Percentiles rank a stretch among this genome's conserved stretches.
Conservation (phyloP, 176 grass and related monocot species). For the Hordeum marinum region DNA sequence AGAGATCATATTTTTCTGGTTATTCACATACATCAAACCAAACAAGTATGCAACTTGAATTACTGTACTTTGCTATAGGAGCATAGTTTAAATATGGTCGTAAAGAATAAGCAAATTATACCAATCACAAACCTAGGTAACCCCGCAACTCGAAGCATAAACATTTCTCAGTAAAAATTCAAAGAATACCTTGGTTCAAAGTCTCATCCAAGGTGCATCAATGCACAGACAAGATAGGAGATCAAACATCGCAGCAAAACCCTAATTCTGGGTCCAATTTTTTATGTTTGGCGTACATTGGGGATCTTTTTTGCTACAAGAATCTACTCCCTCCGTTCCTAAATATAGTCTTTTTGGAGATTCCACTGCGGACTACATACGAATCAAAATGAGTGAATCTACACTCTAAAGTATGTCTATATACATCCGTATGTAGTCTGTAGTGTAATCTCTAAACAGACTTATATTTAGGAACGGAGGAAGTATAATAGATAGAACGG, state of each 20-base stretch:
- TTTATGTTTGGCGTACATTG: background rate
- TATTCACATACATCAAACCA: background rate
- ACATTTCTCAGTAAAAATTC: background rate
- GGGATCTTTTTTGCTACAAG: background rate
- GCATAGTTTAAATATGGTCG: background rate
- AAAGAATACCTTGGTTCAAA: background rate
- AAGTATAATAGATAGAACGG: background rate
- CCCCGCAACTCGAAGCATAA: background rate
- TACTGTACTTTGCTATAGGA: background rate
- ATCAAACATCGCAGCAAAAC: background rate
- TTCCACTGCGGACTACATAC: too few relatives aligned
- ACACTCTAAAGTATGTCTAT: too few relatives aligned
- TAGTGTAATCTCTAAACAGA: too few relatives aligned
- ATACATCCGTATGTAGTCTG: too few relatives aligned
- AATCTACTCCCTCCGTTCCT: background rate
- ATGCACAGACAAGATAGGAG: background rate
- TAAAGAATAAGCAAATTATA: background rate
- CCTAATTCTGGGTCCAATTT: background rate
- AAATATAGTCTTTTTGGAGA: too few relatives aligned
- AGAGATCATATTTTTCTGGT: background rate
- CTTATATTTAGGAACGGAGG: too few relatives aligned
- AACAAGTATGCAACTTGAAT: background rate
- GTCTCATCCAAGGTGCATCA: background rate
- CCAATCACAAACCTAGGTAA: background rate
- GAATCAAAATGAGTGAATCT: too few relatives aligned